Percentiles rank a stretch among this genome's conserved stretches.
Conservation (phyloP, 2,329 filamentous ascomycete genomes). For the Pseudogymnoascus sp. region DNA sequence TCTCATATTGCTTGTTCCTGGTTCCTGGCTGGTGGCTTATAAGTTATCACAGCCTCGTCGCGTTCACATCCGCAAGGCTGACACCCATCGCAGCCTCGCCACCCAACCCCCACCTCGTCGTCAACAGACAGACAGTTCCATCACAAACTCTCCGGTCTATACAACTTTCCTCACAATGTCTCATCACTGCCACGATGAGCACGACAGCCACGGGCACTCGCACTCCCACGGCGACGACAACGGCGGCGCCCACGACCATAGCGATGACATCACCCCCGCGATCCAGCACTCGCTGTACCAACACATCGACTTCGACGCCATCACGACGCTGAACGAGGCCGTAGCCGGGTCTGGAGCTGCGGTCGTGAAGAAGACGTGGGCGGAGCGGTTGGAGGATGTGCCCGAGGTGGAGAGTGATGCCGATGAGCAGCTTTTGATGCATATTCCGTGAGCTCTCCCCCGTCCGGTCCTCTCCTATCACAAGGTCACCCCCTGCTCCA, state of each 20-base stretch:
- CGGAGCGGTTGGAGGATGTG: constrained; percentile 59
- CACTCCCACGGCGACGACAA: constrained; percentile 62
- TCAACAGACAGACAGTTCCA: not conserved
- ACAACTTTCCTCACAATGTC: constrained; percentile 25
- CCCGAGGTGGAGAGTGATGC: constrained; percentile 78
- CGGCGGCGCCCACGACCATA: constrained; percentile 78
- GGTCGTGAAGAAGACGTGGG: constrained; percentile 86
- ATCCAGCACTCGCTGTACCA: constrained; percentile 86
- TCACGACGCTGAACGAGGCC: constrained; percentile 79
- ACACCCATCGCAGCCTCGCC: not conserved
- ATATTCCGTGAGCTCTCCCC: constrained; percentile 59
- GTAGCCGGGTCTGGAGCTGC: constrained; percentile 57
- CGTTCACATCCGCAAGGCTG: not conserved
- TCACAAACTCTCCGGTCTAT: not conserved
- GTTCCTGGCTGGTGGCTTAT: not conserved
- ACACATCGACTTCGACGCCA: constrained; percentile 80
- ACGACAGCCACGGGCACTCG: constrained; percentile 33
- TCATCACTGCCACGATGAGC: constrained; percentile 39
- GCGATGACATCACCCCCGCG: constrained; percentile 84
- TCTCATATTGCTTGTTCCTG: not conserved
- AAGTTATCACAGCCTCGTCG: not conserved
- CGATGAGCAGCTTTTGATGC: constrained; percentile 91
- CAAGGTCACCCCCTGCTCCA: not conserved
- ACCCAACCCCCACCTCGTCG: not conserved
- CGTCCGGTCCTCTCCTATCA: not conserved